Evolutionary conservation across 2,329 filamentous ascomycete genomes (phyloP).

Genomic region (Aureobasidium zeae): DNA sequence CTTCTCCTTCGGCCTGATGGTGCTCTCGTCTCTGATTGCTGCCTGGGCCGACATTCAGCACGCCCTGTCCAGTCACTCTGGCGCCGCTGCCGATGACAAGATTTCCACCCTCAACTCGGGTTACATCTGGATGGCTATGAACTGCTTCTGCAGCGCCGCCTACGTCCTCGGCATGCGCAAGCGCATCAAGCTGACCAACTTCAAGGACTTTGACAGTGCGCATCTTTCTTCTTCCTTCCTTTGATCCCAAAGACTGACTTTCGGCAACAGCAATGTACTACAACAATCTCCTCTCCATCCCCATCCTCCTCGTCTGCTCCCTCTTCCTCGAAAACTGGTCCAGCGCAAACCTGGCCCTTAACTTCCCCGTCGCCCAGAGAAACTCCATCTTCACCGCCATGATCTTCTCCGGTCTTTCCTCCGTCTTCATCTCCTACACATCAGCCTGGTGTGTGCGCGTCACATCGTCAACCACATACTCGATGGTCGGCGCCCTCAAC

Average conservation of each 20-base stretch:
- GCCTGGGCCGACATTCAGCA: slow-evolving; percentile 96
- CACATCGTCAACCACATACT: slow-evolving; percentile 95
- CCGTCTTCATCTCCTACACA: slow-evolving; percentile 99
- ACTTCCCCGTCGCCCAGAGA: slow-evolving; percentile 77
- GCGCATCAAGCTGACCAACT: slow-evolving; percentile 98
- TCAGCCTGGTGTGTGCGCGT: slow-evolving; percentile 98
- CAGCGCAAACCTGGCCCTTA: slow-evolving; percentile 65
- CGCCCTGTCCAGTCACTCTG: slow-evolving; percentile 46
- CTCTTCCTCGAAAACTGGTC: slow-evolving; percentile 90
- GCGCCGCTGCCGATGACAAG: slow-evolving; percentile 52
- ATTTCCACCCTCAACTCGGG: slow-evolving; percentile 88
- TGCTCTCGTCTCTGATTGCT: slow-evolving; percentile 84
- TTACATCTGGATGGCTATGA: slow-evolving; percentile 96
- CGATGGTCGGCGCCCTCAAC: slow-evolving; percentile 96
- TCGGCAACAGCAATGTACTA: slow-evolving; percentile 84
- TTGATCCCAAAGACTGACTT: not conserved
- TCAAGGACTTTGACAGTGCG: slow-evolving; percentile 99
- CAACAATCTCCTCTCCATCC: slow-evolving; percentile 96
- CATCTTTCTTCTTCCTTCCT: slow-evolving; percentile 24
- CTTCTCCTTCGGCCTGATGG: slow-evolving; percentile 93
- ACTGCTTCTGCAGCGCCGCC: slow-evolving; percentile 86
- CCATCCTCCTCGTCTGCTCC: slow-evolving; percentile 74
- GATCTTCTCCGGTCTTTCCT: slow-evolving; percentile 84
- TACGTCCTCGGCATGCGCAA: slow-evolving; percentile 93
- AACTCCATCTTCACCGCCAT: slow-evolving; percentile 77